Conservation (phyloP, 179 eudicot genomes). For the Nepenthes alata region DNA sequence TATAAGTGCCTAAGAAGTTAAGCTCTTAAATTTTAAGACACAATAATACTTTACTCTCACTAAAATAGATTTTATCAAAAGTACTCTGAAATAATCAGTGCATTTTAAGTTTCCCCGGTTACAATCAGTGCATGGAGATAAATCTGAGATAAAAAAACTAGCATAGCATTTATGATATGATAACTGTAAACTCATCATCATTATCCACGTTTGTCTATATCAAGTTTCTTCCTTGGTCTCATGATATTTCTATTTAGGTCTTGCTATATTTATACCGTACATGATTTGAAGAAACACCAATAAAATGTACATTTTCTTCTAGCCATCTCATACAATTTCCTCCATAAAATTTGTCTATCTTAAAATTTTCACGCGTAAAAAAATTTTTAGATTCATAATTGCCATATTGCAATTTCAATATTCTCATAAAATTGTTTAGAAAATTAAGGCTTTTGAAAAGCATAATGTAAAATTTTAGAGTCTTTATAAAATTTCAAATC, state of each 20-base stretch:
- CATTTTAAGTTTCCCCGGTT: neutral
- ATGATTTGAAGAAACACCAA: neutral
- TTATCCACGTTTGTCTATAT: neutral
- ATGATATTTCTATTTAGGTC: neutral
- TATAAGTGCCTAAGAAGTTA: too few species aligned
- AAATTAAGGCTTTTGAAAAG: too few species aligned
- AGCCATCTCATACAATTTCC: neutral
- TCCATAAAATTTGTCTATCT: neutral
- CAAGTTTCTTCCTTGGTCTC: neutral
- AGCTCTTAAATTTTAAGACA: too few species aligned
- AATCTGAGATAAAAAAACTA: neutral
- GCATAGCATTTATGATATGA: neutral
- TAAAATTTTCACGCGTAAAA: neutral
- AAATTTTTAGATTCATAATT: too few species aligned
- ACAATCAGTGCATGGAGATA: neutral
- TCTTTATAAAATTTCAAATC: too few species aligned
- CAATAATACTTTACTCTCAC: too few species aligned
- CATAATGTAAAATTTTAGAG: too few species aligned
- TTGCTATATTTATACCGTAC: neutral
- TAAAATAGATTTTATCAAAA: too few species aligned
- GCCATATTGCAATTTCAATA: too few species aligned
- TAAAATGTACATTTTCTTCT: neutral
- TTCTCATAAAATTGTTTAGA: neutral
- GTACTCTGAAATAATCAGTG: too few species aligned
- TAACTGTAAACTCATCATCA: neutral